These are phyloP conservation scores for Metschnikowia cubensis DNA, from an alignment of 805 yeast genomes.

Conservation along the genomic window DNA sequence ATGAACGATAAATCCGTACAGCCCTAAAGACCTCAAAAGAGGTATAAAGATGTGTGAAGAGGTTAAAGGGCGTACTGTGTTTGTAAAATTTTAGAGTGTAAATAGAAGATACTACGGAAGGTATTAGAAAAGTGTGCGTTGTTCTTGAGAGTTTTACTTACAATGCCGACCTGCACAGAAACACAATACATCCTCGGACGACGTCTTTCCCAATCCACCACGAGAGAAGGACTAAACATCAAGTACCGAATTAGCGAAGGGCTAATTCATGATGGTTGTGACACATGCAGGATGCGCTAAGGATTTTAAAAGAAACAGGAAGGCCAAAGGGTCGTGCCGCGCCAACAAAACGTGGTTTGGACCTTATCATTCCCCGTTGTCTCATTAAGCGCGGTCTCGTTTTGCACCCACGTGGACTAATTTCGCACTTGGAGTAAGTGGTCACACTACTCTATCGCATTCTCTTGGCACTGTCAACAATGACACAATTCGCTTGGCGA, in stretches of 20 bases:
- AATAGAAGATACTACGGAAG: too few species aligned
- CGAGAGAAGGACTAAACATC: too few species aligned
- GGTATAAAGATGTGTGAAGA: too few species aligned
- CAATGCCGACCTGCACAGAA: too few species aligned
- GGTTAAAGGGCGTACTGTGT: too few species aligned
- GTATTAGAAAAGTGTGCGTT: too few species aligned
- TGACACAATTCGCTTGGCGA: conserved; percentile 4
- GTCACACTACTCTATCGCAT: conserved; percentile 14
- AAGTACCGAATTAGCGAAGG: not conserved
- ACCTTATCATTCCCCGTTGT: not conserved
- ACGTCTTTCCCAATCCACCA: not conserved
- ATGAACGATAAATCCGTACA: too few species aligned
- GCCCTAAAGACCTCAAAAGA: too few species aligned
- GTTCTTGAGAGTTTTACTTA: too few species aligned
- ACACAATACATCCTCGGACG: not conserved
- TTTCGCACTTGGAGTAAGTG: conserved; percentile 10
- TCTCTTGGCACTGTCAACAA: conserved; percentile 3
- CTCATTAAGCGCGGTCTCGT: not conserved
- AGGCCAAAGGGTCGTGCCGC: not conserved
- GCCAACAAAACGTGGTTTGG: not conserved
- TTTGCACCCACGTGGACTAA: conserved; percentile 17
- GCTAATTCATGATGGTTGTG: not conserved
- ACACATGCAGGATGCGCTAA: not conserved
- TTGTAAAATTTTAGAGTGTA: too few species aligned
- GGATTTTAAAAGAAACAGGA: too few species aligned